Percentiles rank a stretch among this genome's conserved stretches.
Evolutionary conservation across 768 basidiomycete genomes (phyloP).

Genomic region (Auricularia sp.): DNA sequence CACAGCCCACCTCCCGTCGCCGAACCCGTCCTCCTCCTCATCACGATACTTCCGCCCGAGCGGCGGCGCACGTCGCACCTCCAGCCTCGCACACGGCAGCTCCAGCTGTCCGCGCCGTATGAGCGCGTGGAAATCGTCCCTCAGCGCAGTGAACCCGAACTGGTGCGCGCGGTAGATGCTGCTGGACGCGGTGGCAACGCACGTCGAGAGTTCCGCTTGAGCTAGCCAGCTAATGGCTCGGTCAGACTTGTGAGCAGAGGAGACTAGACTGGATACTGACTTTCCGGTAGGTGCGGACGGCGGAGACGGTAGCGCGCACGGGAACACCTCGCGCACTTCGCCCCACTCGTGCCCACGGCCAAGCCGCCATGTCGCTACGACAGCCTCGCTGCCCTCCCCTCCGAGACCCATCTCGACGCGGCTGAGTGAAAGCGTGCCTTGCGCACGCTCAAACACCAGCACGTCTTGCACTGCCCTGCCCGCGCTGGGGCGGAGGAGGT

Average conservation of each 20-base stretch:
- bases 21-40: background rate
- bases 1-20: slow-evolving; percentile 33
- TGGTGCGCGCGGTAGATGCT: slow-evolving; percentile 79
- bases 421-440: slow-evolving; percentile 45
- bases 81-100: slow-evolving; percentile 46
- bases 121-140: slow-evolving; percentile 73
- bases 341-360: slow-evolving; percentile 40
- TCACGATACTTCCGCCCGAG: background rate
- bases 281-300: background rate
- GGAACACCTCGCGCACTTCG: slow-evolving; percentile 33
- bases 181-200: slow-evolving; percentile 42
- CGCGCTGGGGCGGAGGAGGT: slow-evolving; percentile 13
- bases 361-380: slow-evolving; percentile 59
- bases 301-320: slow-evolving; percentile 5
- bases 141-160: slow-evolving; percentile 68
- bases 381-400: background rate
- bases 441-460: slow-evolving; percentile 53
- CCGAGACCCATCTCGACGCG: slow-evolving; percentile 25
- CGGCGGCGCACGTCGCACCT: slow-evolving; percentile 21
- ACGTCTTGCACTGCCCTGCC: slow-evolving; percentile 48
- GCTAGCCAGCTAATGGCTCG: slow-evolving; percentile 49
- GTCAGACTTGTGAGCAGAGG: background rate
- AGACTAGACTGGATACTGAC: background rate
- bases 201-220: slow-evolving; percentile 75
- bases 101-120: slow-evolving; percentile 54